These are phyloP conservation scores for Penicillium sp. DNA, from an alignment of 2,329 filamentous ascomycete species.

Conservation along the genomic window DNA sequence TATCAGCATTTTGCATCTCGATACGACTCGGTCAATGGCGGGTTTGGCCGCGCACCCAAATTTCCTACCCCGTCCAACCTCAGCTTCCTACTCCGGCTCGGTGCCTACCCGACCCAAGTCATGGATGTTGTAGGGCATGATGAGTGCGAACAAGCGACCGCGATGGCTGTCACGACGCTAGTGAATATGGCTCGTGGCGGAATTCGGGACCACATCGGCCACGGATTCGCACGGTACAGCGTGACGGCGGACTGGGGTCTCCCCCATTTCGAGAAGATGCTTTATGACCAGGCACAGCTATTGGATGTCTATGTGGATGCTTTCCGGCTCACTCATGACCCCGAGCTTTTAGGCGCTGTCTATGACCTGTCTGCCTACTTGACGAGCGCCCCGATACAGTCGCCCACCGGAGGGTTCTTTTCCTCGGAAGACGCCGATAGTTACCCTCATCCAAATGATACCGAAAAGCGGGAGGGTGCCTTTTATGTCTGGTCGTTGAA, in stretches of 20 bases:
- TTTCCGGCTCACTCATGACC: conserved; percentile 59
- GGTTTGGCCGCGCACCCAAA: conserved; percentile 74
- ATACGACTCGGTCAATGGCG: conserved; percentile 70
- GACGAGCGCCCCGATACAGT: conserved; percentile 59
- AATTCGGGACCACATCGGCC: conserved; percentile 65
- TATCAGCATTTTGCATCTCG: conserved; percentile 69
- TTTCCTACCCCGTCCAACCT: conserved; percentile 83
- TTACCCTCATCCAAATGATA: conserved; percentile 61
- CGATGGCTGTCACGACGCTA: conserved; percentile 74
- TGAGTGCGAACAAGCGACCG: conserved; percentile 63
- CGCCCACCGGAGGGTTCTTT: conserved; percentile 65
- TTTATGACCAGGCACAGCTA: conserved; percentile 83
- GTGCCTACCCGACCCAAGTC: conserved; percentile 62
- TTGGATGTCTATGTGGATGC: conserved; percentile 77
- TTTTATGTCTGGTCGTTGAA: conserved; percentile 90
- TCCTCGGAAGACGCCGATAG: conserved; percentile 90
- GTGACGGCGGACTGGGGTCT: conserved; percentile 87
- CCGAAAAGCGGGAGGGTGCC: conserved; percentile 77
- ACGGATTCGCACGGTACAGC: conserved; percentile 75
- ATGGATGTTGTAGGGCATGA: conserved; percentile 76
- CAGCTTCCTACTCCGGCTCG: conserved; percentile 67
- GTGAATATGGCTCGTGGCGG: conserved; percentile 66
- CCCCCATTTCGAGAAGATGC: conserved; percentile 95
- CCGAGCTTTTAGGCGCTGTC: conserved; percentile 67
- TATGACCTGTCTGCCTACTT: conserved; percentile 82